Base-by-base conservation (phyloP, 768 basidiomycete genomes). In the Tricholoma terreum region DNA sequence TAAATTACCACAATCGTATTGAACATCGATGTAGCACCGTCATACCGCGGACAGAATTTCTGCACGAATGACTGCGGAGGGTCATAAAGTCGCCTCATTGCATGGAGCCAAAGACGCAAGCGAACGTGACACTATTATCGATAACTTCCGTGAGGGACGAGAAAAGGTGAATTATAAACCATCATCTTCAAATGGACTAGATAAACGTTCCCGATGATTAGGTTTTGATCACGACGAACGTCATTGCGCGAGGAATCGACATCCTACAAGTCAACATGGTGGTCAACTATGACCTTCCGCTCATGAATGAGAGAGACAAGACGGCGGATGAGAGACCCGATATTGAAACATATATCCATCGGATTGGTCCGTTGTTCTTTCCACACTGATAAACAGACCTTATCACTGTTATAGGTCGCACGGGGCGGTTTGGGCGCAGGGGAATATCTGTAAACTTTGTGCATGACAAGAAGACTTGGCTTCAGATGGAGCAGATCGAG, bases 231-330 rank as follows among this genome's bases (percentile, higher is more conserved):
- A 98, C 97, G 52, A 99, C 97, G 36, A 99, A 99, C 73, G 97
- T 99, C 67, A 90, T 98, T 61, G 95, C 97, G 1, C 87, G 97
- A 15, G 97, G 97, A 42, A 98, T 99, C 75, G 97, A 99, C 66
- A 97, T 99, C 67, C 80, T 94, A 55, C 96, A 98, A 77, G 97
- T 99, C 65, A 99, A 98, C 79, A 94, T 99, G 94, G 96, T 98
- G n/a, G 94, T 99, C 72, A 98, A 98, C 75, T 99, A 98, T 68
- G 95, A 98, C 68, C 81, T 97, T 24, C 94, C 95, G 0, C 75
- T 94, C 46, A 84, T 91, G 82, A 87, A 84, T 62, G 89, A 91
- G 65, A 85, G 89, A 12, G 75, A 77, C 54, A 71, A 75, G 61
- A 64, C 69, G 6, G 71, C 69, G 21, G 87, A 90, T 59, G 80